A percentile compares a stretch with the other conserved stretches of the same genome.
phyloP scores from a whole-genome alignment of 108 stramenopile genomes.

The Seminavis robusta region DNA sequence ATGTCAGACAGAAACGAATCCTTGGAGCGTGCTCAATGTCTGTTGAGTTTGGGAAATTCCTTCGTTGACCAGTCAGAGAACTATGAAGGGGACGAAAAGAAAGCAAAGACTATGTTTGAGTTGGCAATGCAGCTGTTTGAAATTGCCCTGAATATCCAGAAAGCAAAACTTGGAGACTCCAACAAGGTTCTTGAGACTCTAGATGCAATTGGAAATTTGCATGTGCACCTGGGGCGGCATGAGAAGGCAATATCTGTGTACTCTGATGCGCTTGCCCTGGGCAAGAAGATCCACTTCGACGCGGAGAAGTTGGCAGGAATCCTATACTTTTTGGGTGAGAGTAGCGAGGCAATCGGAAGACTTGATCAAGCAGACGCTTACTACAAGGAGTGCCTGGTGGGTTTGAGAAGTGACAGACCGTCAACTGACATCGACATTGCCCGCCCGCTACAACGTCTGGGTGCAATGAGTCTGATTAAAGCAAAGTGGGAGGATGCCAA shows the following conservation, averaged over 20 bases:
- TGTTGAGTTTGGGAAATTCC: conserved; percentile 18
- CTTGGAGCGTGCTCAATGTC: conserved; percentile 45
- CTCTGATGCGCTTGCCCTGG: conserved; percentile 25
- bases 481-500: conserved; percentile 37
- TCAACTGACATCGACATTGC: conserved; percentile 45
- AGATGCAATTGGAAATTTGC: conserved; percentile 40
- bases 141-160: conserved; percentile 49
- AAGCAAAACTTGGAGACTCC: conserved; percentile 39
- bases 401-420: conserved; percentile 20
- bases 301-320: conserved; percentile 41
- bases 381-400: conserved; percentile 43
- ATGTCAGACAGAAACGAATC: conserved; percentile 38
- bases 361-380: conserved; percentile 33
- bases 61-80: conserved; percentile 5
- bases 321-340: conserved; percentile 38
- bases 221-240: conserved; percentile 17
- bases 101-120: no score
- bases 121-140: conserved; percentile 30
- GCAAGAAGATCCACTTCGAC: conserved; percentile 41
- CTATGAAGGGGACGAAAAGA: conserved; percentile 30
- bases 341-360: conserved; percentile 13
- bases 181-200: conserved; percentile 32
- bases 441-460: conserved; percentile 40
- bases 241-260: no score
- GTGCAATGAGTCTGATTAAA: conserved; percentile 24